Percentiles rank a stretch among this genome's conserved stretches.
These are phyloP conservation scores for Botrytis medusae DNA, from an alignment of 2,329 filamentous ascomycete species.

Conservation along the genomic window DNA sequence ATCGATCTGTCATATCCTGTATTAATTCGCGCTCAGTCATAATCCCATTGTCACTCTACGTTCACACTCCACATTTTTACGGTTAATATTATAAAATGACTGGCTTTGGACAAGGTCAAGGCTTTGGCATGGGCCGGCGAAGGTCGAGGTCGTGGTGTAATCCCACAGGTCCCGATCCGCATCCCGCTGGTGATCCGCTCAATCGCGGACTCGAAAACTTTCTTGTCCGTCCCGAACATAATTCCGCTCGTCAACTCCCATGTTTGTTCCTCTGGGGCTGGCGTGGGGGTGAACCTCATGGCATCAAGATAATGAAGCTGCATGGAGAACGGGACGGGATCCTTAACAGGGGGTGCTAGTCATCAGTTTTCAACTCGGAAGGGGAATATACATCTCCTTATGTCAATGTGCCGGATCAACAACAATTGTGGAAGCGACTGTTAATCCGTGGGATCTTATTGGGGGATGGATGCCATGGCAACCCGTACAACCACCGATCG, in stretches of 20 bases:
- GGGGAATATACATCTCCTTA: not conserved
- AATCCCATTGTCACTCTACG: not conserved
- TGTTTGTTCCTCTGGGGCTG: not conserved
- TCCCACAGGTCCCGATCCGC: not conserved
- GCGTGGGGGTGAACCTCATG: not conserved
- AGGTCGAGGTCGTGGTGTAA: not conserved
- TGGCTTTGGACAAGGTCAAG: not conserved
- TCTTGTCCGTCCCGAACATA: not conserved
- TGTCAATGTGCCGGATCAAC: not conserved
- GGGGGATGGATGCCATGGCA: not conserved
- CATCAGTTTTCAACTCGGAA: not conserved
- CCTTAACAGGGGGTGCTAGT: not conserved
- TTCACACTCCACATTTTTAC: not conserved
- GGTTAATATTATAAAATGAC: not conserved
- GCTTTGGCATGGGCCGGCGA: too few species aligned
- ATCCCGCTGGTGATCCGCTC: not conserved
- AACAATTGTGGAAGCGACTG: not conserved
- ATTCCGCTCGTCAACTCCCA: not conserved
- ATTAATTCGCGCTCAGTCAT: not conserved
- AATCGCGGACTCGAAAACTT: not conserved
- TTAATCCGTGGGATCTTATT: not conserved
- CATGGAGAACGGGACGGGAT: not conserved
- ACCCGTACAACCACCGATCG: not conserved
- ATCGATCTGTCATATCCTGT: not conserved
- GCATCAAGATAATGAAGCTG: not conserved